phyloP scores from a whole-genome alignment of 352 stramenopile genomes.

The Pythium rhizo-oryzae region DNA sequence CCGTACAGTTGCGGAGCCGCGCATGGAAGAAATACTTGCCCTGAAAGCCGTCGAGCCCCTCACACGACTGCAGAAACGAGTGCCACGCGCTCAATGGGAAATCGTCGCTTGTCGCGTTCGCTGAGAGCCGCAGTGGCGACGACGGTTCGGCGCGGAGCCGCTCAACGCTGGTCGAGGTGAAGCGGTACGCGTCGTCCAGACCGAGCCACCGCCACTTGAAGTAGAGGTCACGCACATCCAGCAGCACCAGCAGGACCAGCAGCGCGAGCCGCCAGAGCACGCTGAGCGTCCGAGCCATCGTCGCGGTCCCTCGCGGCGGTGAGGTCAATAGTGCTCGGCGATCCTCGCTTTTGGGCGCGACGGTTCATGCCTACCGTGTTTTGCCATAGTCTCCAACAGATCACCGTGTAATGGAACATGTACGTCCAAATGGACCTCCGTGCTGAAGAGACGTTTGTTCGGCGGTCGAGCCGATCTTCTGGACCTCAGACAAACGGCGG shows the following conservation, averaged over 20 bases:
- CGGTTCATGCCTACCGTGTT: conserved; percentile 22
- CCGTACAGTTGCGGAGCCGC: conserved; percentile 45
- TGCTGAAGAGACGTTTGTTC: too few species aligned
- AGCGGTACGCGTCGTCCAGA: conserved; percentile 39
- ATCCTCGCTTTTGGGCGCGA: conserved; percentile 1
- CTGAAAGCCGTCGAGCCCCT: conserved; percentile 32
- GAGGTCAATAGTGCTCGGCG: too few species aligned
- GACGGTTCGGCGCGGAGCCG: conserved; percentile 18
- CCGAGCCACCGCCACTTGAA: conserved; percentile 65
- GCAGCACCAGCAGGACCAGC: conserved; percentile 36
- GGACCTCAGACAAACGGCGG: background rate
- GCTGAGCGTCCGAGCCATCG: conserved; percentile 7
- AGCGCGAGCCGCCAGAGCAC: conserved; percentile 34
- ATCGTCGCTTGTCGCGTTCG: conserved; percentile 8
- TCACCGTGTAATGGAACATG: too few species aligned
- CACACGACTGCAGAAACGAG: conserved; percentile 56
- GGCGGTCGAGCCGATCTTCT: background rate
- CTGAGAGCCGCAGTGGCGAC: conserved; percentile 13
- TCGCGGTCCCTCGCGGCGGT: too few species aligned
- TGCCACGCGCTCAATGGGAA: conserved; percentile 39
- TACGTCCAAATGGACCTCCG: background rate
- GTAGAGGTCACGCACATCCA: conserved; percentile 59
- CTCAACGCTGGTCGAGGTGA: conserved; percentile 34
- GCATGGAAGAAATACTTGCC: conserved; percentile 33
- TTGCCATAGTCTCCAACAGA: too few species aligned